These are phyloP conservation scores for Ilex asprella DNA, from an alignment of 257 asterid species.

Conservation along the genomic window DNA sequence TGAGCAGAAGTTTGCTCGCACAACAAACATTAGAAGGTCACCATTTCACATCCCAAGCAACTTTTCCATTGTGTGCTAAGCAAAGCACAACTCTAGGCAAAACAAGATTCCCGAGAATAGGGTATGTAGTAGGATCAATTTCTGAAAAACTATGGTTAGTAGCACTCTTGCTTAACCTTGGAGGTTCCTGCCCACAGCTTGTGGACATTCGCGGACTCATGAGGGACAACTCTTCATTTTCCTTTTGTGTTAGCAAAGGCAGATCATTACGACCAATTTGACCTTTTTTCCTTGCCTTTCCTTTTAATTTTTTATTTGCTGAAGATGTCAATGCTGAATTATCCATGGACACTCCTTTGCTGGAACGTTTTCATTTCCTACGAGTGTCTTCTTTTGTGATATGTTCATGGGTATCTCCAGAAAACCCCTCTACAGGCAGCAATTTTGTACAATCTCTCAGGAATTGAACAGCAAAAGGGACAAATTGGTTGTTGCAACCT, in stretches of 20 bases:
- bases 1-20: too few relatives aligned
- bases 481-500: conserved; percentile 12
- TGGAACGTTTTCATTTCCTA: conserved; percentile 1
- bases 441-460: conserved; percentile 13
- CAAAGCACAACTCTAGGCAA: conserved; percentile 82
- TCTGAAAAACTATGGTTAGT: conserved; percentile 16
- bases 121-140: conserved; percentile 16
- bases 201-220: conserved; percentile 18
- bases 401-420: conserved; percentile 8
- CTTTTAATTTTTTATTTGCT: conserved; percentile 17
- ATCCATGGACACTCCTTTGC: conserved; percentile 2
- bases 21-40: conserved; percentile 46
- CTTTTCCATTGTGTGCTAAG: conserved; percentile 90
- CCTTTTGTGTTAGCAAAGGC: conserved; percentile 25
- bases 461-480: conserved; percentile 19
- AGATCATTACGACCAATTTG: conserved; percentile 17
- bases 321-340: conserved; percentile 20
- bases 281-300: conserved; percentile 20
- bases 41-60: conserved; percentile 97
- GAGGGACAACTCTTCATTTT: conserved; percentile 24
- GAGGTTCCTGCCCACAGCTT: conserved; percentile 22
- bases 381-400: conserved; percentile 8
- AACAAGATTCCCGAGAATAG: conserved; percentile 49
- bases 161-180: conserved; percentile 18
- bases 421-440: conserved; percentile 5